Percentiles rank a stretch among this genome's conserved stretches.
Evolutionary conservation across 139 green algal genomes (phyloP).

Genomic region (Volvox africanus): DNA sequence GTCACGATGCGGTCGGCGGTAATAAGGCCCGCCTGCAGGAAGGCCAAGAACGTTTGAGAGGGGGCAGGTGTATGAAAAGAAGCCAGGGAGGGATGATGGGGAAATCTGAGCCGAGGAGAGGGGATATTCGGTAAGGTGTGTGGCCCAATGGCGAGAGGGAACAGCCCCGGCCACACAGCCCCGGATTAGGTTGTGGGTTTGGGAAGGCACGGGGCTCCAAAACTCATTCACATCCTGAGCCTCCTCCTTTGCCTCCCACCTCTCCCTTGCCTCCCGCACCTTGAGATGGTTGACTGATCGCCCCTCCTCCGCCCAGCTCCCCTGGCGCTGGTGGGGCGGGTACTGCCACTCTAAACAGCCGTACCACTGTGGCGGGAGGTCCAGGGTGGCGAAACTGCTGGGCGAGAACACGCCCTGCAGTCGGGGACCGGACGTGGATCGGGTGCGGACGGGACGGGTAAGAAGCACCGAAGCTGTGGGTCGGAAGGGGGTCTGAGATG

Average conservation of each 20-base stretch:
- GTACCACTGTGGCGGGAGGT: conserved; percentile 89
- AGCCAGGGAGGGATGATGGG: too few relatives aligned
- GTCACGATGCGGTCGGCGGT: conserved; percentile 86
- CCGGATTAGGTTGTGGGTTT: too few relatives aligned
- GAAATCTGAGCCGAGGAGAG: too few relatives aligned
- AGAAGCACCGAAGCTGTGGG: not conserved
- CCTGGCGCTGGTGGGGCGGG: conserved; percentile 81
- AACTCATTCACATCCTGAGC: too few relatives aligned
- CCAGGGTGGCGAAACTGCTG: conserved; percentile 70
- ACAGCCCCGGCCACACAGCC: too few relatives aligned
- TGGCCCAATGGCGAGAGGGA: too few relatives aligned
- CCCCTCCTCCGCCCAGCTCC: conserved; percentile 88
- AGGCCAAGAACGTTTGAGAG: not conserved
- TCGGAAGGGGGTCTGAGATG: not conserved
- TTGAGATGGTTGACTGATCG: conserved; percentile 88
- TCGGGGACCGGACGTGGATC: too few relatives aligned
- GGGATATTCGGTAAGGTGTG: too few relatives aligned
- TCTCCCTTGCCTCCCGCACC: conserved; percentile 34
- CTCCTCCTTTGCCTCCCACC: not conserved
- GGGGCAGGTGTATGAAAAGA: not conserved
- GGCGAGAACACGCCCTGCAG: conserved; percentile 83
- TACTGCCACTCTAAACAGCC: conserved; percentile 89
- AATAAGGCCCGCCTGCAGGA: conserved; percentile 78
- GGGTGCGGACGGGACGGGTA: not conserved
- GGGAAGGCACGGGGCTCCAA: too few relatives aligned